Percentiles rank a stretch among this genome's conserved stretches.
phyloP scores from a whole-genome alignment of 768 basidiomycete species.

The Tulasnella sp. region DNA sequence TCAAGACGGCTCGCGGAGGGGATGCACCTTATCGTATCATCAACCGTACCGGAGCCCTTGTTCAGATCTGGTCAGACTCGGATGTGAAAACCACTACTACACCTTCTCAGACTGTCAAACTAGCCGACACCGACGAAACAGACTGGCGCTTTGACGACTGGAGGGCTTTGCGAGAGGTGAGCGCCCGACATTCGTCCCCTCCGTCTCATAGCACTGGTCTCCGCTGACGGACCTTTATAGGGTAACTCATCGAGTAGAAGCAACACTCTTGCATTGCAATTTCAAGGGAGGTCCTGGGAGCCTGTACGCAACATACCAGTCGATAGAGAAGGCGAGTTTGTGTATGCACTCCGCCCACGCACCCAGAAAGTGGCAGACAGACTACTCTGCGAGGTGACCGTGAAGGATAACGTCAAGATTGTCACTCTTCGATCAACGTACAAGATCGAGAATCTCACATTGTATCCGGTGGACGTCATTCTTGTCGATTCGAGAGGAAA shows the following conservation, averaged over 20 bases:
- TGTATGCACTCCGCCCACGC: constrained; percentile 75
- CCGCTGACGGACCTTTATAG: constrained; percentile 32
- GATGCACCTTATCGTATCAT: constrained; percentile 89
- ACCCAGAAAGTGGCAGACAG: constrained; percentile 65
- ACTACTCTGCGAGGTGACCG: constrained; percentile 77
- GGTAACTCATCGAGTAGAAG: constrained; percentile 59
- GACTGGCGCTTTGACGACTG: constrained; percentile 99
- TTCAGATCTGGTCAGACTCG: constrained; percentile 77
- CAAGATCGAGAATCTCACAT: constrained; percentile 78
- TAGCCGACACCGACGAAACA: constrained; percentile 62
- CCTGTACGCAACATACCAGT: constrained; percentile 79
- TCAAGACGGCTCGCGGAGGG: constrained; percentile 70
- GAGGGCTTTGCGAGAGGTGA: constrained; percentile 84
- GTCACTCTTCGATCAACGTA: constrained; percentile 91
- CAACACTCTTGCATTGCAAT: constrained; percentile 77
- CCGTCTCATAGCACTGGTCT: too few relatives aligned
- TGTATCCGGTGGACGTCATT: constrained; percentile 87
- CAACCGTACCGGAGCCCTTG: constrained; percentile 80
- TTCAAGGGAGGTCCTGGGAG: constrained; percentile 84
- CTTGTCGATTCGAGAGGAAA: constrained; percentile 79
- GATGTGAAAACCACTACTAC: constrained; percentile 45
- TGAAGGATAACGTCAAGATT: constrained; percentile 86
- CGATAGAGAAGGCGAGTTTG: constrained; percentile 85
- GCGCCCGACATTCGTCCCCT: constrained; percentile 19
- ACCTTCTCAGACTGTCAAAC: constrained; percentile 37